Percentiles rank a stretch among this genome's conserved stretches.
Evolutionary conservation across 75 land plant genomes (phyloP).

Genomic region (Gnetum montanum): DNA sequence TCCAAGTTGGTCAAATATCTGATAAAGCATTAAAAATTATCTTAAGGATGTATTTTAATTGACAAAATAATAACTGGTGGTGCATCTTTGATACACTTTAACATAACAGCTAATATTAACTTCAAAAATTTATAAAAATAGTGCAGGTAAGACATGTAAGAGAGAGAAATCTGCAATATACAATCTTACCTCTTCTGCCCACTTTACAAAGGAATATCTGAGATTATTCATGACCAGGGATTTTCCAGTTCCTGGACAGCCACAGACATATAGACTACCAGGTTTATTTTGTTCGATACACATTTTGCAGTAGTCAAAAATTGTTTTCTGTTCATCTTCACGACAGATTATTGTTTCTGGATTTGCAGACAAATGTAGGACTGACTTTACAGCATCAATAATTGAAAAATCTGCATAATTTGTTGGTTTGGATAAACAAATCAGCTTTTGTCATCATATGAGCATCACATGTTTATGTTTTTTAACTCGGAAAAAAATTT

Average conservation of each 20-base stretch:
- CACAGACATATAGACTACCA: constrained; percentile 87
- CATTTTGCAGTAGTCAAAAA: constrained; percentile 61
- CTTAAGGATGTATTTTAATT: too few species aligned
- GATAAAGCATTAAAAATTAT: too few species aligned
- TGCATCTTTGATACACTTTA: too few species aligned
- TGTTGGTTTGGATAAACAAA: neutral
- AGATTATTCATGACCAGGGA: constrained; percentile 67
- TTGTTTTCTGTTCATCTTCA: constrained; percentile 46
- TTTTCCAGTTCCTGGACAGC: constrained; percentile 92
- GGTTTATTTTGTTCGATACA: constrained; percentile 53
- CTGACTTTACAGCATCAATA: neutral
- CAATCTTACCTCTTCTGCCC: constrained; percentile 71
- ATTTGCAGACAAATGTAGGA: neutral
- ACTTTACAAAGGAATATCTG: constrained; percentile 20
- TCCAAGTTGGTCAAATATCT: too few species aligned
- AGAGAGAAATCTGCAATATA: too few species aligned
- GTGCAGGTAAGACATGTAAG: too few species aligned
- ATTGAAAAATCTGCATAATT: neutral
- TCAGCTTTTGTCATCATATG: neutral
- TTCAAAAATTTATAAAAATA: too few species aligned
- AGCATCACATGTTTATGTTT: neutral
- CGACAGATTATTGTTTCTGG: neutral
- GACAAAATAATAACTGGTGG: too few species aligned
- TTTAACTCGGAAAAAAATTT: neutral
- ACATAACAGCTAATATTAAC: too few species aligned